A percentile compares a stretch with the other conserved stretches of the same genome.
Conservation (phyloP, 352 stramenopile genomes). For the Phytophthora pisi region DNA sequence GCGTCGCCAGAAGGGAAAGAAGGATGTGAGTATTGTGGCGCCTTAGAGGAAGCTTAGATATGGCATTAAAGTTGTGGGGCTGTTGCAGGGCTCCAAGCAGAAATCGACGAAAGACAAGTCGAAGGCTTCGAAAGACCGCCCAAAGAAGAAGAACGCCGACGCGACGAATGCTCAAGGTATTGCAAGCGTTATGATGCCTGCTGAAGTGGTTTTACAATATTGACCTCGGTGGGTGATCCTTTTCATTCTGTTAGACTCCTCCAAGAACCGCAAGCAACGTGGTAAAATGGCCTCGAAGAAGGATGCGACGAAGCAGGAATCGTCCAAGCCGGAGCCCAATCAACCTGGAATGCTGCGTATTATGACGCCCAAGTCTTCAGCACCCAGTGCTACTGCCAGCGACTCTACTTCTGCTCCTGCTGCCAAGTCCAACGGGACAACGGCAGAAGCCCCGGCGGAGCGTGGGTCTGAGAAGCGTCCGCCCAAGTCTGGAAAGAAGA, state of each 20-base stretch:
- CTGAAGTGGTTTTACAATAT: not conserved
- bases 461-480: conserved; percentile 29
- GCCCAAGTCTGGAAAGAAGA: conserved; percentile 34
- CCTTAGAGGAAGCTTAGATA: not conserved
- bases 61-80: not conserved
- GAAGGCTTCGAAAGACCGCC: conserved; percentile 39
- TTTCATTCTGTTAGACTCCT: conserved; percentile 26
- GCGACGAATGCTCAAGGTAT: conserved; percentile 27
- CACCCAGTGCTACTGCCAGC: not conserved
- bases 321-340: conserved; percentile 29
- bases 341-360: conserved; percentile 61
- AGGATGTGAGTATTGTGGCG: conserved; percentile 38
- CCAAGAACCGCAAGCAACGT: conserved; percentile 55
- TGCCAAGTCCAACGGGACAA: conserved; percentile 17
- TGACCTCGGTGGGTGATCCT: not conserved
- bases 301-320: conserved; percentile 41
- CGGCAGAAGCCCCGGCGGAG: conserved; percentile 17
- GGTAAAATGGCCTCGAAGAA: conserved; percentile 39
- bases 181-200: not conserved
- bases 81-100: conserved; percentile 30
- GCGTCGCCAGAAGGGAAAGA: conserved; percentile 52
- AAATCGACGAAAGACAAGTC: conserved; percentile 49
- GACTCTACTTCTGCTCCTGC: conserved; percentile 5
- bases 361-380: conserved; percentile 48
- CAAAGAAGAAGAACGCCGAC: conserved; percentile 38